Evolutionary conservation across 2,329 filamentous ascomycete species (phyloP), one percentile per base, ranked within the genome.

Genomic region (Fusarium temperatum): DNA sequence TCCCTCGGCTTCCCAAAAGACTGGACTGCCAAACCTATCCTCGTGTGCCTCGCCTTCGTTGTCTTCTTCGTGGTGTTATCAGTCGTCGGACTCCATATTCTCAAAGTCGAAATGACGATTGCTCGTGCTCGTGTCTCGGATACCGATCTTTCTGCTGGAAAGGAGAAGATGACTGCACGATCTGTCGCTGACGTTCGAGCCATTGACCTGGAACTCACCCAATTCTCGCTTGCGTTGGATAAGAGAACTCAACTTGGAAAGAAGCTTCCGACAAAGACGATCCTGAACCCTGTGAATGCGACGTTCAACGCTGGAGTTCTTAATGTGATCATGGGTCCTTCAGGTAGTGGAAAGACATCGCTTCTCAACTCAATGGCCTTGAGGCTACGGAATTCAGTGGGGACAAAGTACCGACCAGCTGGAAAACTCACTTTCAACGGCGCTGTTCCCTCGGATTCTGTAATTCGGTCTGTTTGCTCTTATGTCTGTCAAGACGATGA

Each of bases 401-500:
- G 87, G 5, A 93, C 90, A 0, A 87, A 86, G 63, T 95, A 95
- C 76, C 85, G 83, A 9, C 84, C 88, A 6, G 85, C 84, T 10
- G 93, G 93, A 0, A 87, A 85, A 51, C 88, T 95, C 80, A 87
- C 88, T 0, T 94, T 94, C 79, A 95, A 95, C 74, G 90, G 89
- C 0, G 89, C 92, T 2, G 82, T 88, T 3, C 93, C 93, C 0
- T 92, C 92, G 0, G 87, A 90, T 57, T 87, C 89, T 0, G 92
- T 95, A 8, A 87, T 95, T 39, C 87, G 91, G 36, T 93, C 92
- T 0, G 88, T 94, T 0, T 92, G 91, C 47, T 94, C 92, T 0
- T 95, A 94, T 70, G 93, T 95, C 12, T 93, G 91, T 28, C 93
- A 95, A 73, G 92, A 94, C 67, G 93, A 95, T 64, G 92, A 94